Evolutionary conservation across 805 yeast genomes (phyloP).

Genomic region (Kodamaea jinghongensis): DNA sequence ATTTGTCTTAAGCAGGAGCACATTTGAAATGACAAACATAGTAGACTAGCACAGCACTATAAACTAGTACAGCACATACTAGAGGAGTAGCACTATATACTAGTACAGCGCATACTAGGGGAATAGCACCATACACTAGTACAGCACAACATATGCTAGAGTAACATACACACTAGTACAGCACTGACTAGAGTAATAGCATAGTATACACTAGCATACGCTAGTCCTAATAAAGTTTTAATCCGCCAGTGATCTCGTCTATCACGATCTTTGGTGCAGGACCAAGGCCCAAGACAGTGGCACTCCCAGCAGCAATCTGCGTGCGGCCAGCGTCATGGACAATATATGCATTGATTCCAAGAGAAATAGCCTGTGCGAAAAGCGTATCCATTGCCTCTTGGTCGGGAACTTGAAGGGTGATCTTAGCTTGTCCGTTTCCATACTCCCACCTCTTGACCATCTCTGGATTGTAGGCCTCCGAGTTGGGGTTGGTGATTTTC

Average conservation of each 20-base stretch:
- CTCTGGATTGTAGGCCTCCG: constrained; percentile 57
- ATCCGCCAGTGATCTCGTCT: constrained; percentile 77
- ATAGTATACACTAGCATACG: no score
- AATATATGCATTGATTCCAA: constrained; percentile 74
- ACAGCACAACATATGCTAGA: no score
- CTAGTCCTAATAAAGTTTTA: constrained; percentile 70
- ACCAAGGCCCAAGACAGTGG: constrained; percentile 94
- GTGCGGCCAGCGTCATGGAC: constrained; percentile 98
- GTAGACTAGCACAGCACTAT: no score
- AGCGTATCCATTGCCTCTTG: constrained; percentile 72
- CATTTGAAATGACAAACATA: no score
- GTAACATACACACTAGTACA: no score
- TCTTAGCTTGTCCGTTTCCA: constrained; percentile 86
- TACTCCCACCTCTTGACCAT: constrained; percentile 74
- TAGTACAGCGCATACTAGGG: no score
- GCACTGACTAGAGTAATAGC: no score
- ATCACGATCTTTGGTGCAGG: constrained; percentile 86
- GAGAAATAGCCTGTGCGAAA: constrained; percentile 74
- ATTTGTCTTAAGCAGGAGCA: no score
- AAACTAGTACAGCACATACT: constrained; percentile 1
- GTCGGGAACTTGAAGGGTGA: constrained; percentile 71
- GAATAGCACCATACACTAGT: neutral
- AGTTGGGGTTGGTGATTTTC: constrained; percentile 51
- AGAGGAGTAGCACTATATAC: no score
- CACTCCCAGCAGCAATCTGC: constrained; percentile 93